A percentile compares a stretch with the other conserved stretches of the same genome.
phyloP scores from a whole-genome alignment of 192 early-diverging fungal species.

The Coemansia sp. region DNA sequence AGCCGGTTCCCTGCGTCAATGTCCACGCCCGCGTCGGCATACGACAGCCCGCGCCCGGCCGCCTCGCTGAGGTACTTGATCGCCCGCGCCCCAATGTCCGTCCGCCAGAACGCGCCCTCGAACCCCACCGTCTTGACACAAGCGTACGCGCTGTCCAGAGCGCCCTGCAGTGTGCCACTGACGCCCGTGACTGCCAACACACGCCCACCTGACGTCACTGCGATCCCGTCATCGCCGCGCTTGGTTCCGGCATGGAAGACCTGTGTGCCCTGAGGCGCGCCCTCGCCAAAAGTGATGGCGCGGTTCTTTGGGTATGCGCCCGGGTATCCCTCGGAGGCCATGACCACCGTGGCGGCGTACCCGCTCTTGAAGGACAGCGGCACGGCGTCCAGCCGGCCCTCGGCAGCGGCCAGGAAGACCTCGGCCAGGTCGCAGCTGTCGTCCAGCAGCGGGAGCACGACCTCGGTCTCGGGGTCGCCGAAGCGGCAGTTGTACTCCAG shows the following conservation, averaged over 20 bases:
- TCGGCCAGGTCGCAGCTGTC: constrained; percentile 80
- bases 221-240: constrained; percentile 49
- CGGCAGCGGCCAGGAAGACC: constrained; percentile 79
- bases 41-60: constrained; percentile 64
- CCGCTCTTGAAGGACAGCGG: constrained; percentile 63
- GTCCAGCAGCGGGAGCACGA: constrained; percentile 83
- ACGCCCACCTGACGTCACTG: constrained; percentile 90
- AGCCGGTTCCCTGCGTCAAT: constrained; percentile 95
- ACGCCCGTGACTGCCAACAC: constrained; percentile 90
- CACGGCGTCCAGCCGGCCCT: constrained; percentile 88
- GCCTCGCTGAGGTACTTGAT: constrained; percentile 35
- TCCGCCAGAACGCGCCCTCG: constrained; percentile 80
- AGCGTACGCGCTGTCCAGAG: constrained; percentile 74
- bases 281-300: constrained; percentile 61
- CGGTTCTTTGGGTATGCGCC: constrained; percentile 78
- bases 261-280: constrained; percentile 36
- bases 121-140: constrained; percentile 66
- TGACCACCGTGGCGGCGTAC: constrained; percentile 85
- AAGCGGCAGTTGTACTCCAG: constrained; percentile 98
- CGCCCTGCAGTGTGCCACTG: constrained; percentile 62
- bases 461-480: constrained; percentile 98
- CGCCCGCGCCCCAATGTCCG: constrained; percentile 87
- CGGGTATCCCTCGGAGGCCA: constrained; percentile 92
- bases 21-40: constrained; percentile 92
- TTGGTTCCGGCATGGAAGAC: constrained; percentile 95